Percentiles rank a stretch among this genome's conserved stretches.
Evolutionary conservation across 768 basidiomycete genomes (phyloP).

Genomic region (Candolleomyces aberdarensis): DNA sequence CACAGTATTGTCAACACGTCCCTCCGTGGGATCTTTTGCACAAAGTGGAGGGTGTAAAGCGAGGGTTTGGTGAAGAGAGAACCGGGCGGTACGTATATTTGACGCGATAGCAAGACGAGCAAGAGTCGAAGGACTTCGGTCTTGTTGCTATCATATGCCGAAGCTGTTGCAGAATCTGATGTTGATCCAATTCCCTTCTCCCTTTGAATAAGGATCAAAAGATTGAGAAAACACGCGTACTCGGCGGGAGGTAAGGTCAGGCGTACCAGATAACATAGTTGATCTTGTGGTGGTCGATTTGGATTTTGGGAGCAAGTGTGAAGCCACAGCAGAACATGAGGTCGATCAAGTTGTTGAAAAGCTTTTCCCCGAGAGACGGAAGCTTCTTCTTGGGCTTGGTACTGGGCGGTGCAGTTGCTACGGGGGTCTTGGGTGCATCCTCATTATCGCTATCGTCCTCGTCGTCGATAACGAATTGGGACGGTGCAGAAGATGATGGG

Average conservation of each 20-base stretch:
- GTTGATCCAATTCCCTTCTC: conserved; percentile 95
- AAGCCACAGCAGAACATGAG: conserved; percentile 93
- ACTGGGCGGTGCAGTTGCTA: conserved; percentile 10
- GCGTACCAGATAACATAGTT: conserved; percentile 86
- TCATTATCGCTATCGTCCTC: conserved; percentile 46
- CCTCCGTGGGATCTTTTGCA: conserved; percentile 71
- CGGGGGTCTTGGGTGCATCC: conserved; percentile 21
- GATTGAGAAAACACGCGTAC: neutral
- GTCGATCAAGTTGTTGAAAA: conserved; percentile 80
- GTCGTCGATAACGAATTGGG: conserved; percentile 86
- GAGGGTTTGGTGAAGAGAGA: conserved; percentile 72
- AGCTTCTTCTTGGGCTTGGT: conserved; percentile 39
- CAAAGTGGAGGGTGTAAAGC: conserved; percentile 72
- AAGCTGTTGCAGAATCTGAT: conserved; percentile 60
- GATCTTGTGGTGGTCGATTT: conserved; percentile 78
- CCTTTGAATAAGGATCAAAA: conserved; percentile 42
- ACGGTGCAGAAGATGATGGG: conserved; percentile 19
- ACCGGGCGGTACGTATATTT: conserved; percentile 79
- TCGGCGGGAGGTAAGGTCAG: neutral
- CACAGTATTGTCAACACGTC: conserved; percentile 91
- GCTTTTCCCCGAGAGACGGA: conserved; percentile 78
- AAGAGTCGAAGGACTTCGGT: conserved; percentile 88
- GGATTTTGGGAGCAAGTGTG: conserved; percentile 75
- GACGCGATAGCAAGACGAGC: conserved; percentile 83
- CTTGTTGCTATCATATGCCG: conserved; percentile 73